Conservation (phyloP, 2,329 filamentous ascomycete species). For the Botrytis byssoidea region DNA sequence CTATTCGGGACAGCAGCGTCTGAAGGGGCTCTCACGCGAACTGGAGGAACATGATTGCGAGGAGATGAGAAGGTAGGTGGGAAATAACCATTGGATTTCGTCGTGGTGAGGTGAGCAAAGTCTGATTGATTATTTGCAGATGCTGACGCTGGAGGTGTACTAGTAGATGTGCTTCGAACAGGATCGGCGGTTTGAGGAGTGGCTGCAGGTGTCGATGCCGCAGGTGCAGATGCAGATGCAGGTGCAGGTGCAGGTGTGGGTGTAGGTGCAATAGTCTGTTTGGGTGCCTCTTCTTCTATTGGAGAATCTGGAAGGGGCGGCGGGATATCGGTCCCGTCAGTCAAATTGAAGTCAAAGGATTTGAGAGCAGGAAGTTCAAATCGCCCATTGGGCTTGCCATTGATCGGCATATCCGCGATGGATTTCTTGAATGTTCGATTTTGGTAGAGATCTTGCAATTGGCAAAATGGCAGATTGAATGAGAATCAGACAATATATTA, state of each 20-base stretch:
- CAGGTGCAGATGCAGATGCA: constrained; percentile 17
- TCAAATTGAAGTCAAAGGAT: constrained; percentile 38
- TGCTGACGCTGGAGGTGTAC: constrained; percentile 6
- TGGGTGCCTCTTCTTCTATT: constrained; percentile 31
- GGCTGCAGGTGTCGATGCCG: background rate
- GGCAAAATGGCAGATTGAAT: background rate
- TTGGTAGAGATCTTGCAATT: background rate
- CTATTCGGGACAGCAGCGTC: constrained; percentile 28
- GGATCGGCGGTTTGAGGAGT: background rate
- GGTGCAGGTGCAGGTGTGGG: constrained; percentile 9
- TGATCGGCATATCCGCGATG: constrained; percentile 30
- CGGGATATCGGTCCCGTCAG: constrained; percentile 40
- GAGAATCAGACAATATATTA: too few species aligned
- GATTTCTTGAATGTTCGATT: background rate
- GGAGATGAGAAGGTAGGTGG: background rate
- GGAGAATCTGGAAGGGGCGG: constrained; percentile 39
- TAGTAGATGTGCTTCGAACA: background rate
- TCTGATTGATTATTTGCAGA: constrained; percentile 14
- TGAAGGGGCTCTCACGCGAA: constrained; percentile 8
- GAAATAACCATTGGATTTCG: constrained; percentile 14
- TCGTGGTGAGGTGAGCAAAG: background rate
- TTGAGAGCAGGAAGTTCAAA: constrained; percentile 39
- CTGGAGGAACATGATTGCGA: constrained; percentile 2
- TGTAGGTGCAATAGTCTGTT: constrained; percentile 24
- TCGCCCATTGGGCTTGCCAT: constrained; percentile 35